Evolutionary conservation across 495 filamentous ascomycete species (phyloP), one percentile per base, ranked within the genome.

Genomic region (Podospora pseudoanserina): DNA sequence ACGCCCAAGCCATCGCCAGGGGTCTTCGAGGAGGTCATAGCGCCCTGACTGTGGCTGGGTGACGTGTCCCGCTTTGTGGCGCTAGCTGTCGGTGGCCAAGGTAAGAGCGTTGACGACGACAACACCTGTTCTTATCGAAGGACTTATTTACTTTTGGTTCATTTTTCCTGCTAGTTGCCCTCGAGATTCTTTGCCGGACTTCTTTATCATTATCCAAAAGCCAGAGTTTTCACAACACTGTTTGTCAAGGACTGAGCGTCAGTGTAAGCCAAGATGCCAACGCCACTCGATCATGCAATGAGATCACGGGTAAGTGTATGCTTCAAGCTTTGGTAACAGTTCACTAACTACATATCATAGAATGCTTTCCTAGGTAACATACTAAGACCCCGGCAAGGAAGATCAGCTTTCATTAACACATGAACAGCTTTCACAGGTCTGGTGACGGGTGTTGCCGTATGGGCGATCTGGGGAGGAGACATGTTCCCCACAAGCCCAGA

Each of bases 401-500:
- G 27, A 19, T 49, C 18, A 2, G 23, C 23, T 23, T 23, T 23
- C 20, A 49, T 56, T 60, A 54, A 68, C 49, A 5, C 27, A 23
- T 32, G 19, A 4, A 34, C 62, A 89, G 89, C 86, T 59, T 97
- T 97, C 76, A 86, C 90, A 18, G 92, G 91, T 26, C 86, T 96
- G 70, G 88, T 97, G 56, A 90, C 92, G 3, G 92, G 91, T 3
- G 93, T 90, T 6, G 89, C 93, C 5, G 90, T 74, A 19, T 97
- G 89, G 88, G 85, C 89, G 2, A 96, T 97, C 68, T 92, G 90
- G 89, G 90, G 91, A 63, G 84, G 86, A 28, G 91, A 92, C 67
- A 84, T 96, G 70, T 93, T 97, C 70, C 92, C 92, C 1, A 72
- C 81, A 0, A 78, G 87, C 64, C 69, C 78, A 28, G 93, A 96